Base-by-base conservation (phyloP, 2,329 filamentous ascomycete genomes). In the Lasiodiplodia sp. region DNA sequence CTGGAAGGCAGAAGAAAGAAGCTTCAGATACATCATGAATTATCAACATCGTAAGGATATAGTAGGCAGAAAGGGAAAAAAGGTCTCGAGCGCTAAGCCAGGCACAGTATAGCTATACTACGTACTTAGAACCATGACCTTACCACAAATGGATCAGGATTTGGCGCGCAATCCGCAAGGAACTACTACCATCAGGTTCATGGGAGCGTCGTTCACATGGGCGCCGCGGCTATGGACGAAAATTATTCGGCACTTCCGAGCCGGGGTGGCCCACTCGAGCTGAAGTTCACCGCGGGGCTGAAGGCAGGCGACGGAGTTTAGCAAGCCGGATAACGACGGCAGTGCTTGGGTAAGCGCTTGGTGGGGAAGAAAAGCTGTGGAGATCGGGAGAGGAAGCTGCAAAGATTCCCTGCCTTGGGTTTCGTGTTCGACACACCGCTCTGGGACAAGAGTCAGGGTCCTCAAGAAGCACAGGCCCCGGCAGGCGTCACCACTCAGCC, bases 401-500 rank as follows among this genome's bases (percentile, higher is more conserved):
- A 28, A n/a, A 31, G 28, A 56, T 34, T 56, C 53, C 53, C 31
- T 14, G 55, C 11, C 16, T 10, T 25, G 10, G 21, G n/a, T 40
- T 49, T 49, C 38, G 57, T 62, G 38, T 63, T 16, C 25, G 28
- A 51, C 58, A 63, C 58, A 63, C 58, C 58, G 58, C 58, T 37
- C 28, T 40, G 23, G 58, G 23, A n/a, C 12, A 44, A 44, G 56
- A 49, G 57, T 25, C 57, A 63, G 58, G 44, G 58, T 52, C 58
- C n/a, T 34, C 25, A 2, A 2, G 8, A 23, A 37, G 40, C 58
- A 51, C 58, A 47, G 58, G 4, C 58, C 25, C n/a, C 23, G 23
- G 2, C 58, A 23, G 23, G 60, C 60, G 60, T 64, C 60, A 64
- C 47, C 60, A 64, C 60, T 64, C 60, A 52, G 31, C 18, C 47